These are phyloP conservation scores for Platanus orientalis DNA, from an alignment of 164 flowering plant genomes.

Conservation along the genomic window DNA sequence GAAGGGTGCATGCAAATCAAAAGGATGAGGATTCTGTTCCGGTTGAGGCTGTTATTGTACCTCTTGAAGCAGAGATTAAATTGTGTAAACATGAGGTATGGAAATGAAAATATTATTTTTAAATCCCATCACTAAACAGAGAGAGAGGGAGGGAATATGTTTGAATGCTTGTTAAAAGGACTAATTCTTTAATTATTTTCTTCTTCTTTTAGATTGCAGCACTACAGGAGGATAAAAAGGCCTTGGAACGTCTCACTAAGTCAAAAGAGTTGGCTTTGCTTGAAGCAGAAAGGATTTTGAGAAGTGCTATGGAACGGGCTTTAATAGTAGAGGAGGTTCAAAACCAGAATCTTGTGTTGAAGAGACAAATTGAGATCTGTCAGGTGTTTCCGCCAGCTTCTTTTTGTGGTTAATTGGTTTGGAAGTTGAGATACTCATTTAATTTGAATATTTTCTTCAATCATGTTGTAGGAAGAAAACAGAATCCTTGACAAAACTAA, in stretches of 20 bases:
- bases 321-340: conserved; percentile 91
- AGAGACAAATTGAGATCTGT: conserved; percentile 82
- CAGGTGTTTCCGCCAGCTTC: conserved; percentile 33
- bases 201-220: conserved; percentile 43
- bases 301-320: conserved; percentile 88
- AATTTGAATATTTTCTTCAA: neutral
- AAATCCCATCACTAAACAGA: neutral
- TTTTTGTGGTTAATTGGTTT: neutral
- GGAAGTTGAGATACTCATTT: neutral
- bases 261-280: conserved; percentile 81
- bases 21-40: conserved; percentile 62
- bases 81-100: conserved; percentile 70
- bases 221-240: conserved; percentile 79
- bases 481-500: conserved; percentile 75
- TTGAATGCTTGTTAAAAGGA: neutral
- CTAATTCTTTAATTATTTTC: too few species aligned
- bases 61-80: conserved; percentile 81
- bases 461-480: conserved; percentile 84
- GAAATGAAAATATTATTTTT: neutral
- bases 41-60: conserved; percentile 67
- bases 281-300: conserved; percentile 79
- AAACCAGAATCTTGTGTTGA: conserved; percentile 76
- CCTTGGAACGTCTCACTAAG: conserved; percentile 75
- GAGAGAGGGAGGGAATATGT: neutral
- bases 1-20: conserved; percentile 69